Conservation (phyloP, 192 early-diverging fungal genomes). For the Coemansia sp. region DNA sequence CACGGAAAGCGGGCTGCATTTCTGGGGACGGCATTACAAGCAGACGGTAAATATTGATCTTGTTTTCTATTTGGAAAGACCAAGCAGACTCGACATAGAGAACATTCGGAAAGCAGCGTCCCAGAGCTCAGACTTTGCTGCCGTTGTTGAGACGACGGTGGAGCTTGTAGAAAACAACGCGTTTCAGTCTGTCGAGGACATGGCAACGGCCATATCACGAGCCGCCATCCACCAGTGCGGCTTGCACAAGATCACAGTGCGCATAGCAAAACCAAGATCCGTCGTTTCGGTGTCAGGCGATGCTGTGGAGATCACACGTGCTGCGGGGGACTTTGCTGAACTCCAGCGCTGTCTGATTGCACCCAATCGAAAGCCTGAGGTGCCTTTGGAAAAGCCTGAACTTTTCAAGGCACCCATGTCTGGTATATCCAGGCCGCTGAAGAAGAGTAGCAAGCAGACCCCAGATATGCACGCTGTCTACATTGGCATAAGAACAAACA, state of each 20-base stretch:
- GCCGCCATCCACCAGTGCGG: slow-evolving; percentile 77
- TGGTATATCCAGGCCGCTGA: not conserved
- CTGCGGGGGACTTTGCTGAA: slow-evolving; percentile 51
- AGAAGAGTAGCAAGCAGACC: not conserved
- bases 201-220: slow-evolving; percentile 78
- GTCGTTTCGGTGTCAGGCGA: slow-evolving; percentile 85
- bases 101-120: slow-evolving; percentile 60
- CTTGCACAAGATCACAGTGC: slow-evolving; percentile 83
- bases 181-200: slow-evolving; percentile 92
- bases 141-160: slow-evolving; percentile 77
- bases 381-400: too few species aligned
- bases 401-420: too few species aligned
- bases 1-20: slow-evolving; percentile 93
- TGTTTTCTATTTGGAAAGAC: slow-evolving; percentile 35
- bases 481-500: slow-evolving; percentile 87
- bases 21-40: slow-evolving; percentile 93
- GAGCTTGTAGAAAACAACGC: slow-evolving; percentile 80
- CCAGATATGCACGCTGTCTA: slow-evolving; percentile 56
- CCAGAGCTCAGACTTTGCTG: slow-evolving; percentile 80
- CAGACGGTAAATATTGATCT: slow-evolving; percentile 82
- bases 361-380: slow-evolving; percentile 1
- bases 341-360: not conserved
- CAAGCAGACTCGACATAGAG: not conserved
- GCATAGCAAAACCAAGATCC: slow-evolving; percentile 91
- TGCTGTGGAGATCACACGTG: slow-evolving; percentile 88